These are phyloP conservation scores for Colletotrichum chlorophyti DNA, from an alignment of 2,329 filamentous ascomycete species.

Conservation along the genomic window DNA sequence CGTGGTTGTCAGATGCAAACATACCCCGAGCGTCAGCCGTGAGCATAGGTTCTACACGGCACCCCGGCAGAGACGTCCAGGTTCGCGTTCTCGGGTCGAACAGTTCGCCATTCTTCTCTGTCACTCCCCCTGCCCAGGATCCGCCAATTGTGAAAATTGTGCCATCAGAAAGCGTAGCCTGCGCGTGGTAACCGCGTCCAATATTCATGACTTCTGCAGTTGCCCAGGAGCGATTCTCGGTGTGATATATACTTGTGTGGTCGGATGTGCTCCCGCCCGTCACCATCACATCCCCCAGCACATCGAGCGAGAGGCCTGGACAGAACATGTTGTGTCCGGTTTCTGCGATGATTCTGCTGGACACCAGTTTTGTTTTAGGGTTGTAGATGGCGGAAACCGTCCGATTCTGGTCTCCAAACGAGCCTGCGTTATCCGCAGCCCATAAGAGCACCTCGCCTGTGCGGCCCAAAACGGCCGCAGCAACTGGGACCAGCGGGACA, in stretches of 20 bases:
- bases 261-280: constrained; percentile 57
- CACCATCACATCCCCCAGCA: constrained; percentile 55
- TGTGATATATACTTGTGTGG: constrained; percentile 55
- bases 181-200: constrained; percentile 57
- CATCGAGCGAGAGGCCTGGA: constrained; percentile 57
- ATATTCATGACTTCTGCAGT: constrained; percentile 49
- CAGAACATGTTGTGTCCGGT: constrained; percentile 63
- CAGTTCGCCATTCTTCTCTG: constrained; percentile 61
- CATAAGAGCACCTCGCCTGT: constrained; percentile 34
- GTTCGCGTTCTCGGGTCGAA: constrained; percentile 50
- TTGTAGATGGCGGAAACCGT: constrained; percentile 23
- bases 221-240: constrained; percentile 43
- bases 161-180: constrained; percentile 56
- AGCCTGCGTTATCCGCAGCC: constrained; percentile 31
- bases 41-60: constrained; percentile 54
- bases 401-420: neutral
- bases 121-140: constrained; percentile 52
- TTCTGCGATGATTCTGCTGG: constrained; percentile 39
- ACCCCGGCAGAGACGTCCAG: constrained; percentile 52
- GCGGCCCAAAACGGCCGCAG: constrained; percentile 34
- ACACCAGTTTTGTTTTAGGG: constrained; percentile 27
- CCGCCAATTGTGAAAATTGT: constrained; percentile 64
- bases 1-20: constrained; percentile 46
- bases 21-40: constrained; percentile 55
- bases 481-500: constrained; percentile 44